Evolutionary conservation across 352 stramenopile genomes (phyloP).

Genomic region (Phytophthora podocarpi): DNA sequence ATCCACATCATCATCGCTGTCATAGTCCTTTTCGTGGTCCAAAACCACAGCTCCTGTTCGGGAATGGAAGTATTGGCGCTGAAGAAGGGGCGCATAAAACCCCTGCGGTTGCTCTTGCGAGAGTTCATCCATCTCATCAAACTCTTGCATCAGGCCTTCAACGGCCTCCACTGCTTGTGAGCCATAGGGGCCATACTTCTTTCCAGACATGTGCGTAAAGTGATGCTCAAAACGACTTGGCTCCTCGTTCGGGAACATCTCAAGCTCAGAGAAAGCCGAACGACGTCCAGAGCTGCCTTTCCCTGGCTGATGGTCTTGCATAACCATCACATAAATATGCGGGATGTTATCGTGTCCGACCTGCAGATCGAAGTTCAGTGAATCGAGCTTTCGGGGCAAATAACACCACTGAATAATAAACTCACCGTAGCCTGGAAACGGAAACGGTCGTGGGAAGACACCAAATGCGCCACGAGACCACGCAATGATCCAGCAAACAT

Average conservation of each 20-base stretch:
- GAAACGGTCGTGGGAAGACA: slow-evolving; percentile 80
- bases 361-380: slow-evolving; percentile 24
- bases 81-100: slow-evolving; percentile 75
- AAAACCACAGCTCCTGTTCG: slow-evolving; percentile 82
- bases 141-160: slow-evolving; percentile 72
- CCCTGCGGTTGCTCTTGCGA: slow-evolving; percentile 61
- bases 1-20: slow-evolving; percentile 89
- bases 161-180: slow-evolving; percentile 43
- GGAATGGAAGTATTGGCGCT: slow-evolving; percentile 91
- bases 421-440: slow-evolving; percentile 76
- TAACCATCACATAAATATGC: slow-evolving; percentile 83
- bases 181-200: slow-evolving; percentile 41
- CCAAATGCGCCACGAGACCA: slow-evolving; percentile 75
- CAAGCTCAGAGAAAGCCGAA: slow-evolving; percentile 58
- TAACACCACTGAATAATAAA: not conserved
- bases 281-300: slow-evolving; percentile 28
- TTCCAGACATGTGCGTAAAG: slow-evolving; percentile 66
- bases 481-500: slow-evolving; percentile 77
- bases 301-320: slow-evolving; percentile 30
- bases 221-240: slow-evolving; percentile 67
- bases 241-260: slow-evolving; percentile 52
- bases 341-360: slow-evolving; percentile 80
- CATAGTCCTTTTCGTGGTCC: slow-evolving; percentile 85
- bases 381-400: not conserved
- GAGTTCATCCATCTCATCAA: slow-evolving; percentile 71